Percentiles rank a stretch among this genome's conserved stretches.
Evolutionary conservation across 192 early-diverging fungal genomes (phyloP).

Genomic region (Linderina pennispora): DNA sequence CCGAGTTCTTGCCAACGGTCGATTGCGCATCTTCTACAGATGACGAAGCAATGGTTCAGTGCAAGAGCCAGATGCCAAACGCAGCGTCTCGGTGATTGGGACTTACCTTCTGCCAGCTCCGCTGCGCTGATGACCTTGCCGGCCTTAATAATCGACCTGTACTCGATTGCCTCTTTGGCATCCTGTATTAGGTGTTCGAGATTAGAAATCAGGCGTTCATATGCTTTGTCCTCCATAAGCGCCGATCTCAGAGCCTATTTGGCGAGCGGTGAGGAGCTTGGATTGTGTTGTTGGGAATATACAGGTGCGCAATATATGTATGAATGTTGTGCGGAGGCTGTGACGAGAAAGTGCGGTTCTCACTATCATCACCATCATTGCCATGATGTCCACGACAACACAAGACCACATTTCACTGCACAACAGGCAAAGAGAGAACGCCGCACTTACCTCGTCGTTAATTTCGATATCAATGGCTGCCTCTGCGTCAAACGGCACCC

Average conservation of each 20-base stretch:
- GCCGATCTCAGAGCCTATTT: conserved; percentile 47
- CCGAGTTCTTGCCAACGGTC: conserved; percentile 14
- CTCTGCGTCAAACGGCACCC: conserved; percentile 15
- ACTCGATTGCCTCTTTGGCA: conserved; percentile 43
- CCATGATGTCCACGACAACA: too few relatives aligned
- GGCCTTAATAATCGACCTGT: conserved; percentile 40
- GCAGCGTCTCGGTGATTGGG: too few relatives aligned
- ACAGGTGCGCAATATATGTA: neutral
- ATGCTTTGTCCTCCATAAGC: conserved; percentile 48
- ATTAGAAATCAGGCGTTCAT: conserved; percentile 50
- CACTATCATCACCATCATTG: too few relatives aligned
- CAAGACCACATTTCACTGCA: too few relatives aligned
- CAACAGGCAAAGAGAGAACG: neutral
- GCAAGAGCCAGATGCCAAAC: too few relatives aligned
- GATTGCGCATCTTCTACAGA: conserved; percentile 30
- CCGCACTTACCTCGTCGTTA: conserved; percentile 40
- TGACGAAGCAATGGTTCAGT: neutral
- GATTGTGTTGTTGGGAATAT: neutral
- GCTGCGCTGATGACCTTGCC: conserved; percentile 46
- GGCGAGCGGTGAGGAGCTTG: conserved; percentile 43
- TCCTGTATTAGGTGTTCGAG: conserved; percentile 49
- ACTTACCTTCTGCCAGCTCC: conserved; percentile 43
- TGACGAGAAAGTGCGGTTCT: too few relatives aligned
- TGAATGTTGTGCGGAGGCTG: too few relatives aligned
- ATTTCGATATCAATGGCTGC: conserved; percentile 18